Evolutionary conservation across 1,284 basidiomycete species (phyloP).

Genomic region (Schizophyllum amplum): DNA sequence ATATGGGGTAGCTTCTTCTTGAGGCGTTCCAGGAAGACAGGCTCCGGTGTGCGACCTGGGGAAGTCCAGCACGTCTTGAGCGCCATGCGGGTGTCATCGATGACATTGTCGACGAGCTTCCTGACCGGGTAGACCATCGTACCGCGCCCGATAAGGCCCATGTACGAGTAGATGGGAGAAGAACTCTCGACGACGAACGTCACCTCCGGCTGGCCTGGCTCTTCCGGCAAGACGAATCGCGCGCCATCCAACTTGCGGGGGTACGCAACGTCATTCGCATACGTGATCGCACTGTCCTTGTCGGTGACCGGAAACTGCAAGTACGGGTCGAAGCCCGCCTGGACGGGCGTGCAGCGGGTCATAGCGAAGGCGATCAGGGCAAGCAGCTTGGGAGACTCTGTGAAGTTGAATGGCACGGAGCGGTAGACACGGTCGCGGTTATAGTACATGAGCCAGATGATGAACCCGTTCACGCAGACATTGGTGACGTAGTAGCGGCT

Average conservation of each 20-base stretch:
- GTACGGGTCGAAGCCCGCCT: neutral
- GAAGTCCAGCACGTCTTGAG: neutral
- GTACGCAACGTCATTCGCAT: neutral
- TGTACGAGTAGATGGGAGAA: neutral
- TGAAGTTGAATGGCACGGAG: neutral
- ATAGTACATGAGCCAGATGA: neutral
- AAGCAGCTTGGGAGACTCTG: neutral
- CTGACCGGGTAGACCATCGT: neutral
- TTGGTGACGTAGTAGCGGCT: neutral
- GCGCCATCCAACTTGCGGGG: neutral
- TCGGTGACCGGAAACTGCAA: neutral
- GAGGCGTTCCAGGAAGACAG: neutral
- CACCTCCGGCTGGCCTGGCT: neutral
- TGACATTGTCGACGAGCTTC: neutral
- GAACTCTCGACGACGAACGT: neutral
- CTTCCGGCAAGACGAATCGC: neutral
- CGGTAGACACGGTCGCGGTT: neutral
- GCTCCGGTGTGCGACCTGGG: neutral
- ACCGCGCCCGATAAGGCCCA: neutral
- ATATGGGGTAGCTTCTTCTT: neutral
- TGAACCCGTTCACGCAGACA: neutral
- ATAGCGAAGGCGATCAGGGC: neutral
- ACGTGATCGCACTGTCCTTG: neutral
- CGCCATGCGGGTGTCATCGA: neutral
- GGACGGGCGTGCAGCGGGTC: neutral